Conservation (phyloP, 2,329 filamentous ascomycete species). For the Mycosphaerella sp. region DNA sequence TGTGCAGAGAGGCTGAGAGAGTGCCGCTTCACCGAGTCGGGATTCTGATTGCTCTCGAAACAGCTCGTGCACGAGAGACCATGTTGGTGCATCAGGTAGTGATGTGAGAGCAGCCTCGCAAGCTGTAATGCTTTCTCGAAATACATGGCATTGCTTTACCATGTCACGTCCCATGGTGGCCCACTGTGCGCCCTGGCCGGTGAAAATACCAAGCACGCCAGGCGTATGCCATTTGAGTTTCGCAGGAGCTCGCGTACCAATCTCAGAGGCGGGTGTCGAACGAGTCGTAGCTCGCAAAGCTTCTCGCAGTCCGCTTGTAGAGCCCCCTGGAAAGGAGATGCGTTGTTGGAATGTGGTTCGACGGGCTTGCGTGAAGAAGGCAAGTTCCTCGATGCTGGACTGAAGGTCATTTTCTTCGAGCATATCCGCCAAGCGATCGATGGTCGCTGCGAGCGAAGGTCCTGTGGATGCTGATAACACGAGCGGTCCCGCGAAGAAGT, state of each 20-base stretch:
- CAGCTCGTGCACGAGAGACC: conserved; percentile 30
- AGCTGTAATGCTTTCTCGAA: conserved; percentile 16
- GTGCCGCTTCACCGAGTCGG: conserved; percentile 23
- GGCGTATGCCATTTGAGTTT: conserved; percentile 13
- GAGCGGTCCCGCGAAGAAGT: conserved; percentile 14
- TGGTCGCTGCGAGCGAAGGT: conserved; percentile 11
- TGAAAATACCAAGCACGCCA: conserved; percentile 29
- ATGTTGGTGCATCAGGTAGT: conserved; percentile 19
- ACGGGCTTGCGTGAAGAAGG: conserved; percentile 15
- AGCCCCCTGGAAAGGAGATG: conserved; percentile 13
- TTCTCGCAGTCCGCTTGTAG: conserved; percentile 7
- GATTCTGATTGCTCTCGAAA: conserved; percentile 43
- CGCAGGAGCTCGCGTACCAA: conserved; percentile 12
- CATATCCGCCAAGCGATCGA: conserved; percentile 12
- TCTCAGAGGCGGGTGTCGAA: conserved; percentile 6
- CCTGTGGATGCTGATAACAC: conserved; percentile 16
- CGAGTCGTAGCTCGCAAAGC: conserved; percentile 5
- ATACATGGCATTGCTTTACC: conserved; percentile 14
- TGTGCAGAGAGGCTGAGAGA: conserved; percentile 51
- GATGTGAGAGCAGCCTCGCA: conserved; percentile 13
- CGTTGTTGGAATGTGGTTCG: conserved; percentile 18
- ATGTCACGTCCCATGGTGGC: conserved; percentile 27
- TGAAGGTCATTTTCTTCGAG: conserved; percentile 6
- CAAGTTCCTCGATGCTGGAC: conserved; percentile 11
- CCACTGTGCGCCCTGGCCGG: conserved; percentile 35